Conservation (phyloP, 1,139 yeast species). For the Debaryomycetaceae sp. region DNA sequence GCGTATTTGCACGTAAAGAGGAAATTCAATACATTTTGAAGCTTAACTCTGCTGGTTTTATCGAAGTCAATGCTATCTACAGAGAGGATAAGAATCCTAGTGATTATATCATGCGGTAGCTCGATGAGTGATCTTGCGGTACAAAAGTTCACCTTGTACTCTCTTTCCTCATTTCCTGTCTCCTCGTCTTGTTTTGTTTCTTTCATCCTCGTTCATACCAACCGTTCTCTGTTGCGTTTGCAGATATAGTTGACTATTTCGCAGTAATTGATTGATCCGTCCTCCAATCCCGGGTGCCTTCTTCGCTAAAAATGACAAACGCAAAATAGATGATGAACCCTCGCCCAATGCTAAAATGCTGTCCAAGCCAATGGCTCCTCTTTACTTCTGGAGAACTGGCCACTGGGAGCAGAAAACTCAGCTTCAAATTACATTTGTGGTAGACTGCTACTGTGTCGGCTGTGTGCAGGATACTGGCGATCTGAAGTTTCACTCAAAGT, state of each 20-base stretch:
- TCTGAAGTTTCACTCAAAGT: not conserved
- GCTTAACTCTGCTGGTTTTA: not conserved
- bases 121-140: slow-evolving; percentile 3
- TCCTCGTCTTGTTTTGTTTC: not conserved
- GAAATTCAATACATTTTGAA: slow-evolving; percentile 3
- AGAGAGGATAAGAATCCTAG: slow-evolving; percentile 10
- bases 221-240: slow-evolving; percentile 1
- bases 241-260: not conserved
- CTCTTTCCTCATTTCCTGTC: not conserved
- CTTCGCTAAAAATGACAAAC: too few species aligned
- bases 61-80: slow-evolving; percentile 2
- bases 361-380: too few species aligned
- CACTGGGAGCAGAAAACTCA: not conserved
- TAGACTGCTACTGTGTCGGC: not conserved
- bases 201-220: not conserved
- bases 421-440: not conserved
- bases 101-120: slow-evolving; percentile 14
- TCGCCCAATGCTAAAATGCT: too few species aligned
- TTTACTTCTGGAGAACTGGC: too few species aligned
- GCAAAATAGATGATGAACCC: too few species aligned
- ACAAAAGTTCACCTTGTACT: too few species aligned
- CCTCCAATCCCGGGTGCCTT: not conserved
- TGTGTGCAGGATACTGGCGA: not conserved
- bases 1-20: slow-evolving; percentile 12
- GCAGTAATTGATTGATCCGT: not conserved